A percentile compares a stretch with the other conserved stretches of the same genome.
Evolutionary conservation across 106 monocot genomes (phyloP).

Genomic region (Dioscorea alata): DNA sequence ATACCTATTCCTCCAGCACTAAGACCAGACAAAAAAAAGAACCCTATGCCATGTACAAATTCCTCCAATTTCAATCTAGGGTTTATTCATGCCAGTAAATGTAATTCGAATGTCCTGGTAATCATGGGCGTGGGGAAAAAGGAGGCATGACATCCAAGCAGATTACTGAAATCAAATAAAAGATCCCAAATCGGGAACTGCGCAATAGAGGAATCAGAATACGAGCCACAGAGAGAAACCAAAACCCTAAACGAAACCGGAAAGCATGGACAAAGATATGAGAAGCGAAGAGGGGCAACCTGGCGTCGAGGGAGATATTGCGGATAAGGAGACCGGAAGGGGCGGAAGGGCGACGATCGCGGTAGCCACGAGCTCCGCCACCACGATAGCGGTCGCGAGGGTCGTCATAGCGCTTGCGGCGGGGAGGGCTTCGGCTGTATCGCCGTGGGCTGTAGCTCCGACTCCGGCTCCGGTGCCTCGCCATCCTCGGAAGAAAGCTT

Average conservation of each 20-base stretch:
- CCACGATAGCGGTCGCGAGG: slow-evolving; percentile 39
- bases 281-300: slow-evolving; percentile 17
- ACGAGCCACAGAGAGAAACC: background rate
- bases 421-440: slow-evolving; percentile 26
- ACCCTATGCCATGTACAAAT: too few species aligned
- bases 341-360: slow-evolving; percentile 38
- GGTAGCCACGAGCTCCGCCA: slow-evolving; percentile 15
- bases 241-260: background rate
- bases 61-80: too few species aligned
- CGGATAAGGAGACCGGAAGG: slow-evolving; percentile 84
- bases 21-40: too few species aligned
- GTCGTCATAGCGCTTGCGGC: slow-evolving; percentile 54
- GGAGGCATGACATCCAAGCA: background rate
- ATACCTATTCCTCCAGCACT: too few species aligned
- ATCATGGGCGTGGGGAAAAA: background rate
- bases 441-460: slow-evolving; percentile 26
- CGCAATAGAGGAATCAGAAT: background rate
- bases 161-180: background rate
- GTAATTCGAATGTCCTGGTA: too few species aligned
- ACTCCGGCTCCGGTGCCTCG: slow-evolving; percentile 34
- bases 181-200: background rate
- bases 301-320: slow-evolving; percentile 83
- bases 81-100: too few species aligned
- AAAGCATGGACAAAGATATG: background rate
- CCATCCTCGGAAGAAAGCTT: slow-evolving; percentile 4